Conservation (phyloP, 495 filamentous ascomycete genomes). For the Chaetomium tenue region DNA sequence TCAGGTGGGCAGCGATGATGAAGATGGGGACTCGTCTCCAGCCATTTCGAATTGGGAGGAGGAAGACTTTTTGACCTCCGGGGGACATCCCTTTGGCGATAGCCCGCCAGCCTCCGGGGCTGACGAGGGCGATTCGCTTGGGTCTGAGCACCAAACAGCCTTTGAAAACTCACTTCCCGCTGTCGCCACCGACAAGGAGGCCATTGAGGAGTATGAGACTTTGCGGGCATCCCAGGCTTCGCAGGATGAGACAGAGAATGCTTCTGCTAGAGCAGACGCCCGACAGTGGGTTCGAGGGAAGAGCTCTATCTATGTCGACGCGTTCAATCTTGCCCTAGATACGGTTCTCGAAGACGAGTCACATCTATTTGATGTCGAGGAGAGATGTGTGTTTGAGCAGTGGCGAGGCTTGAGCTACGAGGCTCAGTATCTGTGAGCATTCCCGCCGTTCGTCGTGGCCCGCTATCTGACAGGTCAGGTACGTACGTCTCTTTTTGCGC, state of each 20-base stretch:
- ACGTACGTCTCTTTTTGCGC: slow-evolving; percentile 89
- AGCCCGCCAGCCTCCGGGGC: slow-evolving; percentile 24
- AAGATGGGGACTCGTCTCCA: slow-evolving; percentile 20
- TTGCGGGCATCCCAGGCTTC: slow-evolving; percentile 46
- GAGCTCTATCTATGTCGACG: slow-evolving; percentile 95
- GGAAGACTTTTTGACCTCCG: not conserved
- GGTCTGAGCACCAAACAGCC: slow-evolving; percentile 52
- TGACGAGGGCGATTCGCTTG: slow-evolving; percentile 25
- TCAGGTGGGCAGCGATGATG: slow-evolving; percentile 31
- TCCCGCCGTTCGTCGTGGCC: not conserved
- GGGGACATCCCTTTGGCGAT: not conserved
- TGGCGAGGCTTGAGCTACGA: slow-evolving; percentile 80
- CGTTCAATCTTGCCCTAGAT: slow-evolving; percentile 89
- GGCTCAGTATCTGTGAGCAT: slow-evolving; percentile 79
- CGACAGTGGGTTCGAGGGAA: slow-evolving; percentile 50
- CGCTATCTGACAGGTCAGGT: slow-evolving; percentile 44
- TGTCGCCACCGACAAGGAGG: slow-evolving; percentile 63
- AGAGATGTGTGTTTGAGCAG: slow-evolving; percentile 70
- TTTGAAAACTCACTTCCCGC: slow-evolving; percentile 74
- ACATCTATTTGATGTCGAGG: slow-evolving; percentile 80
- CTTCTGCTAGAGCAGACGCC: slow-evolving; percentile 37
- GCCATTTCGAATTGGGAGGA: not conserved
- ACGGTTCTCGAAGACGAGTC: slow-evolving; percentile 88
- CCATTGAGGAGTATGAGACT: slow-evolving; percentile 77
- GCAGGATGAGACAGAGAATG: slow-evolving; percentile 41